Percentiles rank a stretch among this genome's conserved stretches.
phyloP scores from a whole-genome alignment of 345 rosid species.

The Clausena lansium region DNA sequence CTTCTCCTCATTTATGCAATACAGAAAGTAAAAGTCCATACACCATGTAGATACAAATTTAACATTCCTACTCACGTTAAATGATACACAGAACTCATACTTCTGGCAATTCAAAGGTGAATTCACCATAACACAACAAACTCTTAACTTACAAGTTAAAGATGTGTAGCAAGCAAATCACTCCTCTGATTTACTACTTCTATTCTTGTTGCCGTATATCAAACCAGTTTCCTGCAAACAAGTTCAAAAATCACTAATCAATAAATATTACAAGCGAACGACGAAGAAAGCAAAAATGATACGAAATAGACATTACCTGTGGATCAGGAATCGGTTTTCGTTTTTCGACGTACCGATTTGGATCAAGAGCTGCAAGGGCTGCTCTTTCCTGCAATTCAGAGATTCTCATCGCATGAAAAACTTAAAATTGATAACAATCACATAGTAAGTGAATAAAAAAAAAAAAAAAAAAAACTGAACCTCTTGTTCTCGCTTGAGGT shows the following conservation, averaged over 20 bases:
- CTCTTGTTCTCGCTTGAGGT: conserved; percentile 78
- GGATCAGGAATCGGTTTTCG: conserved; percentile 82
- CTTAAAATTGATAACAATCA: neutral
- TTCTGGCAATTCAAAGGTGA: neutral
- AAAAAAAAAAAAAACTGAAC: too few species aligned
- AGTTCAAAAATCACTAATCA: neutral
- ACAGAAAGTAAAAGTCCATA: neutral
- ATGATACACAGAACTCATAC: neutral
- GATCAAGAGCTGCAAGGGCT: conserved; percentile 68
- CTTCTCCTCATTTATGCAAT: neutral
- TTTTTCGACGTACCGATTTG: conserved; percentile 66
- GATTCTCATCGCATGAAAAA: neutral
- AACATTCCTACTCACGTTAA: neutral
- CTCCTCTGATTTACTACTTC: conserved; percentile 29
- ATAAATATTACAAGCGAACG: neutral
- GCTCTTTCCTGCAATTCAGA: conserved; percentile 54
- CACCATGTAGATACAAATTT: neutral
- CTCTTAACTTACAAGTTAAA: conserved; percentile 19
- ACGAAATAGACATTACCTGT: conserved; percentile 43
- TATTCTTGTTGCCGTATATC: conserved; percentile 61
- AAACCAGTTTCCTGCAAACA: conserved; percentile 63
- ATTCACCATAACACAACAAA: neutral
- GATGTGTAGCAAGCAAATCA: conserved; percentile 14
- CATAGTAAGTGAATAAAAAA: neutral
- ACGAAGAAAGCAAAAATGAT: neutral